phyloP scores from a whole-genome alignment of 2,329 filamentous ascomycete species.

The Trichoderma arundinaceum region DNA sequence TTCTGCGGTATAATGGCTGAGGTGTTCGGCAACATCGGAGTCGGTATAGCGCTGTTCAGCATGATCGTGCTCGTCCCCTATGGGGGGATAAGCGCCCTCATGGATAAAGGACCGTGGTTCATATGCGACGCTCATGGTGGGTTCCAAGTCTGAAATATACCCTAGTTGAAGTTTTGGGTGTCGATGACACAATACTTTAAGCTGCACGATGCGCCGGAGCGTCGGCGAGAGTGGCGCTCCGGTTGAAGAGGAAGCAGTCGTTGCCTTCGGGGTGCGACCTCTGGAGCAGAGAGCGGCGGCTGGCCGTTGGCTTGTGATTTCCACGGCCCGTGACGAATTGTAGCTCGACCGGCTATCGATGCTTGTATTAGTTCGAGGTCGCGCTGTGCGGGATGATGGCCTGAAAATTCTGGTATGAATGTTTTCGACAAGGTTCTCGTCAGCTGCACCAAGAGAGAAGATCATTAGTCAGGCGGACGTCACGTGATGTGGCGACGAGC shows the following conservation, averaged over 20 bases:
- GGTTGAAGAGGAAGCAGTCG: constrained; percentile 5
- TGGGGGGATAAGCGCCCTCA: constrained; percentile 54
- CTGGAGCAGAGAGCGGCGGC: constrained; percentile 3
- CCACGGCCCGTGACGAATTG: constrained; percentile 27
- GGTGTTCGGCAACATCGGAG: constrained; percentile 50
- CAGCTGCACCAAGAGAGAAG: constrained; percentile 10
- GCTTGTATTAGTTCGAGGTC: constrained; percentile 31
- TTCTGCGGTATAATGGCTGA: constrained; percentile 52
- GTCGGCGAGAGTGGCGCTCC: constrained; percentile 17
- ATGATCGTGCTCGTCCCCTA: constrained; percentile 53
- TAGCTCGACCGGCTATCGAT: constrained; percentile 33
- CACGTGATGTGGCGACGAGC: constrained; percentile 40
- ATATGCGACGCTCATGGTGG: constrained; percentile 59
- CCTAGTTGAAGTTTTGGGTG: constrained; percentile 16
- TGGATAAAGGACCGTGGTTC: constrained; percentile 57
- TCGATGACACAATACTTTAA: constrained; percentile 29
- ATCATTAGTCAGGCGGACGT: constrained; percentile 40
- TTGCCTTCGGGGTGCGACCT: constrained; percentile 16
- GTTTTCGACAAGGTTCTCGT: constrained; percentile 32
- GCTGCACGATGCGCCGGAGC: constrained; percentile 26
- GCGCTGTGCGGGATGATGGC: constrained; percentile 35
- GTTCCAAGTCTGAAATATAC: constrained; percentile 28
- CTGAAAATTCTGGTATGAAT: constrained; percentile 41
- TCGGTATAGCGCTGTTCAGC: constrained; percentile 51
- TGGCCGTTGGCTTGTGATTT: constrained; percentile 27